These are phyloP conservation scores for Pleurotus eryngii DNA, from an alignment of 768 basidiomycete species.

Conservation along the genomic window DNA sequence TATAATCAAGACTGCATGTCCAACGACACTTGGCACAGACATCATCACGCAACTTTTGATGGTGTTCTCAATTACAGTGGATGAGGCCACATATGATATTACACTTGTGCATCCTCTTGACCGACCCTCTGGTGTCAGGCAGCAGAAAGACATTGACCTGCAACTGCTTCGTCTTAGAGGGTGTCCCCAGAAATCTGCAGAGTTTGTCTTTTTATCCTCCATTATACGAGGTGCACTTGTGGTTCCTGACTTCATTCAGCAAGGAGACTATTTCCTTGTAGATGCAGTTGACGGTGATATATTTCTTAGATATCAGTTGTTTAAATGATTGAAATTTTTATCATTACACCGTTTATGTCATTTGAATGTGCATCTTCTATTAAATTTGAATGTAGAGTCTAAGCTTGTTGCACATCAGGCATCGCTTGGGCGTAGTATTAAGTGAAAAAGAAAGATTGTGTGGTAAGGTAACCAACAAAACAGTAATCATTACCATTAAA, in stretches of 20 bases:
- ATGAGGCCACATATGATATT: conserved; percentile 9
- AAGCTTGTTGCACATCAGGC: no score
- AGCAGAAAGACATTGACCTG: conserved; percentile 21
- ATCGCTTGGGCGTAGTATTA: no score
- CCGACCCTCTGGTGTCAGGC: conserved; percentile 2
- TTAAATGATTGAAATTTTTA: background rate
- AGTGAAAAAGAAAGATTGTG: no score
- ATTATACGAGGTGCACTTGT: conserved; percentile 26
- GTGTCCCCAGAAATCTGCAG: background rate
- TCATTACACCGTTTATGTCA: no score
- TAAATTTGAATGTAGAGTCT: no score
- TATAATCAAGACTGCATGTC: conserved; percentile 18
- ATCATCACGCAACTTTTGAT: conserved; percentile 19
- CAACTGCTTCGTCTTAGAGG: conserved; percentile 14
- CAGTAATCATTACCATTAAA: no score
- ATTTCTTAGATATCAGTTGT: conserved; percentile 14
- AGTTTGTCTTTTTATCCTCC: conserved; percentile 23
- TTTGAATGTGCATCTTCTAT: no score
- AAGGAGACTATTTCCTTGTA: conserved; percentile 21
- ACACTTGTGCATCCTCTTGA: conserved; percentile 22
- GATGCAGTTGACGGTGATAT: conserved; percentile 27
- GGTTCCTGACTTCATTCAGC: conserved; percentile 13
- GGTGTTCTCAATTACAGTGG: conserved; percentile 16
- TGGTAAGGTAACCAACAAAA: no score
- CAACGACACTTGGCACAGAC: background rate